Evolutionary conservation across 78 protist genomes (phyloP).

Genomic region (Isochrysis galbana): DNA sequence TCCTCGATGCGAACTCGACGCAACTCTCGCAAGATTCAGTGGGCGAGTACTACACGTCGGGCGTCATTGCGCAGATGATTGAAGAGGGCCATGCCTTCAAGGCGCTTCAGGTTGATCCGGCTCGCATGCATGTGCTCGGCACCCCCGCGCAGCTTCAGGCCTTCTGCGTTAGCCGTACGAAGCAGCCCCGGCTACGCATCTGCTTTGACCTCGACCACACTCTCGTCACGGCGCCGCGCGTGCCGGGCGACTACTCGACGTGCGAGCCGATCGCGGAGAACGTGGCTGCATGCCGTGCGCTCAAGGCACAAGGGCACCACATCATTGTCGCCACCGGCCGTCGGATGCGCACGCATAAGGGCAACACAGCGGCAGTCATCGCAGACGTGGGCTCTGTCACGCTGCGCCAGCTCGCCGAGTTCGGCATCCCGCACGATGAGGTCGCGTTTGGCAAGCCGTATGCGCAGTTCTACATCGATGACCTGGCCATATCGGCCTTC

Average conservation of each 20-base stretch:
- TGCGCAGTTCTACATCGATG: slow-evolving; percentile 20
- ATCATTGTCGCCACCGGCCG: background rate
- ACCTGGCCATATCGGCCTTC: background rate
- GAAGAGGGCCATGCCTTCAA: background rate
- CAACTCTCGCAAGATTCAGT: background rate
- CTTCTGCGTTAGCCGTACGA: background rate
- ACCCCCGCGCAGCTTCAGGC: slow-evolving; percentile 19
- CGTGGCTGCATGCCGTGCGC: background rate
- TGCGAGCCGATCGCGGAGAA: slow-evolving; percentile 1
- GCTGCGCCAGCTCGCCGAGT: background rate
- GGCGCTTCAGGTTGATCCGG: background rate
- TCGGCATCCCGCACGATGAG: slow-evolving; percentile 3
- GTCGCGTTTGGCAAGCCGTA: background rate
- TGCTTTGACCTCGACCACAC: slow-evolving; percentile 23
- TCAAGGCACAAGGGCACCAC: background rate
- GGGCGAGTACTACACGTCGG: slow-evolving; percentile 34
- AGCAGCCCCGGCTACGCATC: background rate
- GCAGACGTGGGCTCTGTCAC: background rate
- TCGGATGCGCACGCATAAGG: slow-evolving; percentile 16
- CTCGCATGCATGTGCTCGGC: background rate
- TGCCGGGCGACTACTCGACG: background rate
- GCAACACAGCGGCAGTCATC: background rate
- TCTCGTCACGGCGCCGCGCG: background rate
- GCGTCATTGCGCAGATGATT: background rate
- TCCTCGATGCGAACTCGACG: background rate